Percentiles rank a stretch among this genome's conserved stretches.
Conservation (phyloP, 306 rosid genomes). For the Calophaca sinica region DNA sequence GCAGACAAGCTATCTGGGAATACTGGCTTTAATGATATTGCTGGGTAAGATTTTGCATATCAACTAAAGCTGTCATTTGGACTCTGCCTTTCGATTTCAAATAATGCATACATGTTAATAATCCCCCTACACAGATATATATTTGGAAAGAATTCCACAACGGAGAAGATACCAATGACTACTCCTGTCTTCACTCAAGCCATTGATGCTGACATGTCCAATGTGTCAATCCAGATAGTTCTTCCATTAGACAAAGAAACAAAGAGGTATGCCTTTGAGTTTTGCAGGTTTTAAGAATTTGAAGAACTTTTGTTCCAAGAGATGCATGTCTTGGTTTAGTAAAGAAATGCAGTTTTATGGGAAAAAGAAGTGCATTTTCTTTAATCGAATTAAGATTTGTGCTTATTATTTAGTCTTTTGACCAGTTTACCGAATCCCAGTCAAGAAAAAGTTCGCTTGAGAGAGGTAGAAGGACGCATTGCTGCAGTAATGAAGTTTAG, state of each 20-base stretch:
- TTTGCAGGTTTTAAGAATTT: not conserved
- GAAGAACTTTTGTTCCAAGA: conserved; percentile 6
- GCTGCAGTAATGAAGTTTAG: conserved; percentile 85
- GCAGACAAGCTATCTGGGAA: conserved; percentile 88
- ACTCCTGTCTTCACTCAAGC: conserved; percentile 95
- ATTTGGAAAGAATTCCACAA: conserved; percentile 83
- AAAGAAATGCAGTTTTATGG: conserved; percentile 4
- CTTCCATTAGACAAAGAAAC: conserved; percentile 81
- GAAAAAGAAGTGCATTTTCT: not conserved
- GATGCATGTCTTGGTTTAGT: not conserved
- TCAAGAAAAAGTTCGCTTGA: conserved; percentile 68
- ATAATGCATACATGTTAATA: conserved; percentile 23
- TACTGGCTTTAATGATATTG: conserved; percentile 77
- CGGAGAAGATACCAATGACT: conserved; percentile 91
- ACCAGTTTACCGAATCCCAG: conserved; percentile 87
- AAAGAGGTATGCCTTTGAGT: conserved; percentile 55
- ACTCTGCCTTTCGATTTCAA: conserved; percentile 6
- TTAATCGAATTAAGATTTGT: not conserved
- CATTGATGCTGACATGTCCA: conserved; percentile 58
- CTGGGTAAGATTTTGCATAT: conserved; percentile 65
- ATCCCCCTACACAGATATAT: conserved; percentile 62
- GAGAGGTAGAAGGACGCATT: conserved; percentile 76
- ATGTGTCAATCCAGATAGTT: conserved; percentile 83
- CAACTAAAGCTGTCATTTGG: conserved; percentile 1
- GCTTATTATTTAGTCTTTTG: conserved; percentile 34